Evolutionary conservation across 2,329 filamentous ascomycete genomes (phyloP), one percentile per base, ranked within the genome.

Genomic region (Nothophoma quercina): DNA sequence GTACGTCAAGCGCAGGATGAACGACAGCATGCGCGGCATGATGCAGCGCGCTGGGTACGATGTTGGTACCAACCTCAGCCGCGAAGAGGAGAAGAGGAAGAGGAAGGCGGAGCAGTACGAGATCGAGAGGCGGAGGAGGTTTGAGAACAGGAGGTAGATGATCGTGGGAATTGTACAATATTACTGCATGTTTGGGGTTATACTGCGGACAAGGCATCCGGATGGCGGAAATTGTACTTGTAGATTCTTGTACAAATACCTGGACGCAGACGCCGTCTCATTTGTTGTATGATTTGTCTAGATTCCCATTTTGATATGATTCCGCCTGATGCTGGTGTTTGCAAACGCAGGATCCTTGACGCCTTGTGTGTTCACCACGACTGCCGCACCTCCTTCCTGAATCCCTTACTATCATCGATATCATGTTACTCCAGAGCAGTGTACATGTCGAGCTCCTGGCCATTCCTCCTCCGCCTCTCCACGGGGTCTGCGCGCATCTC

Each of bases 401-500:
- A n/a, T n/a, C n/a, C n/a, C n/a, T n/a, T n/a, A n/a, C n/a, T n/a
- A n/a, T n/a, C n/a, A n/a, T n/a, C n/a, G n/a, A n/a, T n/a, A n/a
- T n/a, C 18, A n/a, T 39, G 5, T 64, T 68, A 90, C 78, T 93
- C 89, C 75, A 91, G 68, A 59, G 86, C 85, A 13, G 88, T 84
- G 62, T 88, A 81, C 67, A 88, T 86, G 52, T 86, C 79, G 67
- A 93, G 66, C 62, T 84, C 82, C 65, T 81, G 77, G 30, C 77
- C 77, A 54, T 75, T 75, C 63, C 79, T 77, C 63, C 81, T 73
- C 68, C 82, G 77, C 58, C 81, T 77, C 71, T 81, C 81, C 53
- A 83, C 77, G 34, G 85, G 83, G 68, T 87, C 83, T 48, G 93
- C 85, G 66, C 87, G 82, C 60, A 93, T 82, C 74, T 96, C 92